A percentile compares a stretch with the other conserved stretches of the same genome.
phyloP scores from a whole-genome alignment of 371 early-diverging fungal genomes.

The Mortierella sp. region DNA sequence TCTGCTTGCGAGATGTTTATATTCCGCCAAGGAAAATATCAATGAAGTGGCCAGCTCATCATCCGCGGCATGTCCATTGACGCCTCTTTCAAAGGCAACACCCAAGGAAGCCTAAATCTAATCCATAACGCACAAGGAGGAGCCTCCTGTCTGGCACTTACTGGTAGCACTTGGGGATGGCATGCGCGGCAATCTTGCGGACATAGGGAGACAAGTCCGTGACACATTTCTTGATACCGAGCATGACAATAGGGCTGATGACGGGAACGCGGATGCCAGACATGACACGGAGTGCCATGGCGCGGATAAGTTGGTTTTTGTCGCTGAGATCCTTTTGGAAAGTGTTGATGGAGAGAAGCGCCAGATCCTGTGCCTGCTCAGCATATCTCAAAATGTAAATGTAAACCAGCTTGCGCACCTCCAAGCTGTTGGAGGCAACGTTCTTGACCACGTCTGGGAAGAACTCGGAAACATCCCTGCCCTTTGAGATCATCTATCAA shows the following conservation, averaged over 20 bases:
- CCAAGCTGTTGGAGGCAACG: constrained; percentile 91
- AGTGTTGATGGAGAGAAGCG: constrained; percentile 94
- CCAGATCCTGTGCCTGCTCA: constrained; percentile 95
- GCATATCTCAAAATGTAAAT: constrained; percentile 95
- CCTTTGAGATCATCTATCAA: constrained; percentile 89
- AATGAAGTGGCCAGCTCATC: background rate
- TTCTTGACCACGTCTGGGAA: constrained; percentile 98
- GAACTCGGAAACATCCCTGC: constrained; percentile 91
- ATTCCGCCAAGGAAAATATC: background rate
- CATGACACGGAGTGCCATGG: constrained; percentile 96
- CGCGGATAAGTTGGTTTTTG: constrained; percentile 91
- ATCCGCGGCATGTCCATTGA: background rate
- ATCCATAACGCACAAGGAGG: background rate
- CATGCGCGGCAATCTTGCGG: constrained; percentile 92
- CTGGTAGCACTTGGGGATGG: constrained; percentile 90
- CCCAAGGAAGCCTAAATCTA: background rate
- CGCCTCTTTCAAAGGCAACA: background rate
- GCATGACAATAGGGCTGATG: constrained; percentile 89
- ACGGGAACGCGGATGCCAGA: constrained; percentile 93
- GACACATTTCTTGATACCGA: constrained; percentile 89
- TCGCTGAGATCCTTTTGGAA: constrained; percentile 97
- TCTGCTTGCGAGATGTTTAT: background rate
- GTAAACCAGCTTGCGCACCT: constrained; percentile 94
- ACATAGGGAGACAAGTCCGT: constrained; percentile 94
- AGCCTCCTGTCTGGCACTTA: constrained; percentile 39